Percentiles rank a stretch among this genome's conserved stretches.
These are phyloP conservation scores for Nicotiana rustica DNA, from an alignment of 305 asterid genomes.

Conservation along the genomic window DNA sequence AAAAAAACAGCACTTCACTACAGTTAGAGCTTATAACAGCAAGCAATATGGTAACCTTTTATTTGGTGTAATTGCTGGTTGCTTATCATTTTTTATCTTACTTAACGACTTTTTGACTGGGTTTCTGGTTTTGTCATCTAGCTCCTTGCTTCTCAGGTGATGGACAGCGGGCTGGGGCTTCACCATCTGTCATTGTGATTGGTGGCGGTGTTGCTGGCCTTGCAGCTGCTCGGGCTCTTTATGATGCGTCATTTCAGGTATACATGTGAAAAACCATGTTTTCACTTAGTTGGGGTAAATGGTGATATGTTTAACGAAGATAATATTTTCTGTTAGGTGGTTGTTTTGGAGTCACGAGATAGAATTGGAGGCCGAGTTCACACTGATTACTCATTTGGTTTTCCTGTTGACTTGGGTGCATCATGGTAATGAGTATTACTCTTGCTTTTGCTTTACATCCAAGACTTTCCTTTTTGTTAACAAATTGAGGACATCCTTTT, in stretches of 20 bases:
- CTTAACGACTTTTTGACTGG: neutral
- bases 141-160: constrained; percentile 66
- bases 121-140: constrained; percentile 34
- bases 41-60: neutral
- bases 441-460: constrained; percentile 11
- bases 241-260: constrained; percentile 88
- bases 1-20: neutral
- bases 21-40: constrained; percentile 17
- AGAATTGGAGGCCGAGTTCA: constrained; percentile 96
- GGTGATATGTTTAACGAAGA: constrained; percentile 30
- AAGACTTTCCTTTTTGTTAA: neutral
- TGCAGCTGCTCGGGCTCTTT: constrained; percentile 86
- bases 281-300: neutral
- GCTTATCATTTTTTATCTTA: neutral
- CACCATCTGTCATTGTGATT: constrained; percentile 84
- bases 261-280: neutral
- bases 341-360: constrained; percentile 83
- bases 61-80: neutral
- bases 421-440: constrained; percentile 58
- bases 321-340: constrained; percentile 57
- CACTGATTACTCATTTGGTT: constrained; percentile 87
- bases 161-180: constrained; percentile 56
- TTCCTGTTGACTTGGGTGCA: constrained; percentile 96
- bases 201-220: constrained; percentile 94
- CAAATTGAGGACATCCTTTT: neutral